Base-by-base conservation (phyloP, 495 filamentous ascomycete species). In the Xylaria flabelliformis region DNA sequence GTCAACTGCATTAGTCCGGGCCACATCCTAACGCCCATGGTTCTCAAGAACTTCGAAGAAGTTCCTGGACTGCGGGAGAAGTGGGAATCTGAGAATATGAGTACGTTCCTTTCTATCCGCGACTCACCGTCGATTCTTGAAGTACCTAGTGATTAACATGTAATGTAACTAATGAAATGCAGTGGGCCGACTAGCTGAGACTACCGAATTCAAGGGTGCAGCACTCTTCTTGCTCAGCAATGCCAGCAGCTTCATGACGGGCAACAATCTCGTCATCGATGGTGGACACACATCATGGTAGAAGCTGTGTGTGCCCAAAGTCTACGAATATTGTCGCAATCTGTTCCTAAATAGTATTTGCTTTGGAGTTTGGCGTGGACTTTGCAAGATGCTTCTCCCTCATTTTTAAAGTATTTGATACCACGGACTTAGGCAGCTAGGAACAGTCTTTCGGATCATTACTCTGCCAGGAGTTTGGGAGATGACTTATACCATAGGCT, bases 11-110 rank as follows among this genome's bases (percentile, higher is more conserved):
- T 93, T 2, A 90, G 89, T 66, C 91, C 91, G 0, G 91, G 91
- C 0, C 90, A 93, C 72, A 91, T 93, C 72, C 69, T 92, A 46
- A 94, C 92, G 53, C 90, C 90, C 0, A 93, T 93, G 91, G 90
- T 92, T 1, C 78, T 85, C 74, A 80, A 86, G 78, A 89, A 93
- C 48, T 92, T 94, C 74, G 81, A 89, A 73, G 85, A 89, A 70
- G 89, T 88, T 7, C 90, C 91, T 0, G 86, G 85, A 9, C 78
- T 89, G 24, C 80, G 84, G 64, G 84, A 85, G 41, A 85, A 83
- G 17, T 93, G 92, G 90, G 88, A 90, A 72, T 81, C 83, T 1
- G 90, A 90, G 80, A 93, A 92, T 73, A 92, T 93, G 90, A 83
- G 75, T 77, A 72, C 17, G 75, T 64, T 19, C 15, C 29, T 26